Percentiles rank a stretch among this genome's conserved stretches.
Evolutionary conservation across 2,329 filamentous ascomycete genomes (phyloP).

Genomic region (Cordyceps cicadae): DNA sequence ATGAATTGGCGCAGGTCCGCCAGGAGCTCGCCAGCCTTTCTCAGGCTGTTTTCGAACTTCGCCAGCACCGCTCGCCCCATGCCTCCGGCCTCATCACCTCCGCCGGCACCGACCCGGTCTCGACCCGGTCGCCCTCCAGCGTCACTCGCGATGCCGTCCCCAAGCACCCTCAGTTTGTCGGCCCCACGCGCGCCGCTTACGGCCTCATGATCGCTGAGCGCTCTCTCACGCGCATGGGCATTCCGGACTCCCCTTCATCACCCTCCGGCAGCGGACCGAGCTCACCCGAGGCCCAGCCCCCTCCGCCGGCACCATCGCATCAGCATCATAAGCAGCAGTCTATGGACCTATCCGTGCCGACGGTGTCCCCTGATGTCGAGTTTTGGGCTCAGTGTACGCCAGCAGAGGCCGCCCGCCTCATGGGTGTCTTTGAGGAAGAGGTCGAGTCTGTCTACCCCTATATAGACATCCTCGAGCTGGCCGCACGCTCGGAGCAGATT

Average conservation of each 20-base stretch:
- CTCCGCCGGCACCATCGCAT: no score
- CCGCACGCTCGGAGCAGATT: slow-evolving; percentile 19
- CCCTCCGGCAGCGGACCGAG: neutral
- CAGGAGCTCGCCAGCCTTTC: slow-evolving; percentile 24
- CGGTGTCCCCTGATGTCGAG: slow-evolving; percentile 10
- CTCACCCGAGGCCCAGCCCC: slow-evolving; percentile 15
- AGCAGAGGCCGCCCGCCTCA: slow-evolving; percentile 23
- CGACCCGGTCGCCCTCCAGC: slow-evolving; percentile 8
- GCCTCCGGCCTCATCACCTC: neutral
- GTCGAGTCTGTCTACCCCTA: slow-evolving; percentile 30
- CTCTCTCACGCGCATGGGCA: slow-evolving; percentile 28
- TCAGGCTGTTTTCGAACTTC: slow-evolving; percentile 20
- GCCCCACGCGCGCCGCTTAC: slow-evolving; percentile 27
- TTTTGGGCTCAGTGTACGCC: slow-evolving; percentile 20
- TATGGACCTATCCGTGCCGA: slow-evolving; percentile 16
- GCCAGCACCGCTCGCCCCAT: slow-evolving; percentile 14
- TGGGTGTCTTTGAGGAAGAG: slow-evolving; percentile 32
- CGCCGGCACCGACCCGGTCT: slow-evolving; percentile 4
- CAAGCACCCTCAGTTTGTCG: slow-evolving; percentile 28
- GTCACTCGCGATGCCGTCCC: slow-evolving; percentile 17
- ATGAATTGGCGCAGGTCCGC: slow-evolving; percentile 23
- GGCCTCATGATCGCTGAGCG: slow-evolving; percentile 28
- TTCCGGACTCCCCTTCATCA: slow-evolving; percentile 16
- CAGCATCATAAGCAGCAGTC: slow-evolving; percentile 9
- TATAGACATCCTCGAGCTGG: slow-evolving; percentile 22